Conservation (phyloP, 345 rosid species). For the Eucalyptus pauciflora region DNA sequence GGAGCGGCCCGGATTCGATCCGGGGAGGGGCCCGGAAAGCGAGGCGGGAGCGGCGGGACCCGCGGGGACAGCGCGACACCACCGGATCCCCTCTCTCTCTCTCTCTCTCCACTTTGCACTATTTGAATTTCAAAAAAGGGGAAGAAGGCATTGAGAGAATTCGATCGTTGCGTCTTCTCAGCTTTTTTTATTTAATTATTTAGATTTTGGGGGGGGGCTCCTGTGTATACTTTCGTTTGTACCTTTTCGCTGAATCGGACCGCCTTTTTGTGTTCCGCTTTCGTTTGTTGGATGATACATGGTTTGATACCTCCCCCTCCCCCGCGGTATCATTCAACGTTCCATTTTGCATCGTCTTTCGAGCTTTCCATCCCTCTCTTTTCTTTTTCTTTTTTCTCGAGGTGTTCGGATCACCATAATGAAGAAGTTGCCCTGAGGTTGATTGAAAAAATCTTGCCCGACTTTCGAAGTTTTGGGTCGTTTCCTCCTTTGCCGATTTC, state of each 20-base stretch:
- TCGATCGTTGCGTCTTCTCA: neutral
- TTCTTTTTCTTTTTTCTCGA: too few species aligned
- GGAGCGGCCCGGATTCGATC: neutral
- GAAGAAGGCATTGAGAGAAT: neutral
- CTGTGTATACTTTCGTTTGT: neutral
- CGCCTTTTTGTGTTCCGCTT: neutral
- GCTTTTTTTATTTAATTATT: neutral
- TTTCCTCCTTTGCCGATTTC: neutral
- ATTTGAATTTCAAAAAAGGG: neutral
- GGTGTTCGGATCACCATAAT: neutral
- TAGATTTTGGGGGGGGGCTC: neutral
- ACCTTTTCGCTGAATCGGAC: neutral
- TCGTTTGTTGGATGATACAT: neutral
- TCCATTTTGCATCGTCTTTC: neutral
- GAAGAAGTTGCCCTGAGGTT: accelerated
- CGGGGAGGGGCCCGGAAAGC: neutral
- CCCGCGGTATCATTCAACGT: neutral
- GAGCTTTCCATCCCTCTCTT: neutral
- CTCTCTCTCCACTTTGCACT: neutral
- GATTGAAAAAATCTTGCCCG: neutral
- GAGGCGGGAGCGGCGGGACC: neutral
- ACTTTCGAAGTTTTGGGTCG: neutral
- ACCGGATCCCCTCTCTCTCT: neutral
- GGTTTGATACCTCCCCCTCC: neutral
- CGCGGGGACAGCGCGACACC: neutral